Percentiles rank a stretch among this genome's conserved stretches.
phyloP scores from a whole-genome alignment of 2,329 filamentous ascomycete genomes.

The Fusarium torreyae region DNA sequence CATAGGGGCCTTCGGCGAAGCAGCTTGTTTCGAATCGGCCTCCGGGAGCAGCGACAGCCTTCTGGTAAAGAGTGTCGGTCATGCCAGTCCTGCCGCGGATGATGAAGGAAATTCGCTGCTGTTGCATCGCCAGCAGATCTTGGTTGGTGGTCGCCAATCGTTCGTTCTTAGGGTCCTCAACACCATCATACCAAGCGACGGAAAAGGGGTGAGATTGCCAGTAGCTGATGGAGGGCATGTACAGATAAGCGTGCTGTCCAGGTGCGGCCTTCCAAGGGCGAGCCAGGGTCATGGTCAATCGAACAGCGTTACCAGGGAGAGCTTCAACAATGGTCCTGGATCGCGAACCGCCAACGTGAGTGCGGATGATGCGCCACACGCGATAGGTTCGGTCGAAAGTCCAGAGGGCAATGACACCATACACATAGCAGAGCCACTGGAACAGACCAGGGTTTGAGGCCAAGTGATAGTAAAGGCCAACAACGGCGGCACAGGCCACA shows the following conservation, averaged over 20 bases:
- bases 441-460: slow-evolving; percentile 60
- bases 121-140: slow-evolving; percentile 72
- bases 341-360: slow-evolving; percentile 77
- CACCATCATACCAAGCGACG: slow-evolving; percentile 82
- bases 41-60: slow-evolving; percentile 72
- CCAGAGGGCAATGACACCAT: slow-evolving; percentile 78
- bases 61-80: slow-evolving; percentile 78
- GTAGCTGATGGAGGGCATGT: slow-evolving; percentile 79
- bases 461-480: slow-evolving; percentile 78
- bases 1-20: slow-evolving; percentile 83
- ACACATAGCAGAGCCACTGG: slow-evolving; percentile 70
- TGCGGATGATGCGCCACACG: slow-evolving; percentile 72
- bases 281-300: slow-evolving; percentile 80
- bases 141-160: slow-evolving; percentile 73
- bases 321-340: slow-evolving; percentile 80
- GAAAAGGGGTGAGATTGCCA: slow-evolving; percentile 87
- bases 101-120: slow-evolving; percentile 78
- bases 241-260: slow-evolving; percentile 85
- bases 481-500: slow-evolving; percentile 71
- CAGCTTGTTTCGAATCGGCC: slow-evolving; percentile 75
- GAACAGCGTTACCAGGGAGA: slow-evolving; percentile 81
- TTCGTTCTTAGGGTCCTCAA: slow-evolving; percentile 64
- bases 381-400: slow-evolving; percentile 73
- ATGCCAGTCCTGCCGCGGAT: slow-evolving; percentile 82
- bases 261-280: slow-evolving; percentile 83